These are phyloP conservation scores for Pseudogymnoascus sp. DNA, from an alignment of 2,329 filamentous ascomycete genomes.

Conservation along the genomic window DNA sequence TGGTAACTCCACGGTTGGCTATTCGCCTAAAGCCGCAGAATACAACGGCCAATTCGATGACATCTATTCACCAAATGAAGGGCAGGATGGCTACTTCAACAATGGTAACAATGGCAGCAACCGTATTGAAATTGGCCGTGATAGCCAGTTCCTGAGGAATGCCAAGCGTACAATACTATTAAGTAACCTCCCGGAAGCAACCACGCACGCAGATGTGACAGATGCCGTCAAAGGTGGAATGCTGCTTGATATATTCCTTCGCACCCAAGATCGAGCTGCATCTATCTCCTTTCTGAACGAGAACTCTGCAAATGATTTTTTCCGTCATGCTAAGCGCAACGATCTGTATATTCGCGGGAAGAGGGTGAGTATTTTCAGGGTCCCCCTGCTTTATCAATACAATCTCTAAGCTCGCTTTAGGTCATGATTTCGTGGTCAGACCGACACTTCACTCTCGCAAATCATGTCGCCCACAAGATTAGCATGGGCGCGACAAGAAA, in stretches of 20 bases:
- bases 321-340: slow-evolving; percentile 54
- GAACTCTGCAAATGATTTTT: slow-evolving; percentile 55
- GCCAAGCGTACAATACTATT: slow-evolving; percentile 54
- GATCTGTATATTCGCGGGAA: slow-evolving; percentile 63
- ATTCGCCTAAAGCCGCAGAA: neutral
- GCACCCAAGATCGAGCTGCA: slow-evolving; percentile 49
- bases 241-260: slow-evolving; percentile 61
- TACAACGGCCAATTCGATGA: neutral
- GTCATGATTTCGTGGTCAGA: slow-evolving; percentile 63
- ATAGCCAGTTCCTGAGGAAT: slow-evolving; percentile 23
- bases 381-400: neutral
- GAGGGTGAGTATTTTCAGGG: slow-evolving; percentile 42
- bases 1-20: neutral
- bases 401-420: slow-evolving; percentile 34
- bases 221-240: slow-evolving; percentile 60
- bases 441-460: slow-evolving; percentile 58
- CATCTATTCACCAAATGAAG: slow-evolving; percentile 9
- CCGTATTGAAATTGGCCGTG: slow-evolving; percentile 15
- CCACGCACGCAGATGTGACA: slow-evolving; percentile 59
- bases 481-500: slow-evolving; percentile 63
- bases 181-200: slow-evolving; percentile 51
- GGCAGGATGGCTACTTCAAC: slow-evolving; percentile 20
- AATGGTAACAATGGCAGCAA: slow-evolving; percentile 22
- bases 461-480: slow-evolving; percentile 58
- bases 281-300: slow-evolving; percentile 64